Evolutionary conservation across 1,284 basidiomycete species (phyloP).

Genomic region (Volvariella volvacea): DNA sequence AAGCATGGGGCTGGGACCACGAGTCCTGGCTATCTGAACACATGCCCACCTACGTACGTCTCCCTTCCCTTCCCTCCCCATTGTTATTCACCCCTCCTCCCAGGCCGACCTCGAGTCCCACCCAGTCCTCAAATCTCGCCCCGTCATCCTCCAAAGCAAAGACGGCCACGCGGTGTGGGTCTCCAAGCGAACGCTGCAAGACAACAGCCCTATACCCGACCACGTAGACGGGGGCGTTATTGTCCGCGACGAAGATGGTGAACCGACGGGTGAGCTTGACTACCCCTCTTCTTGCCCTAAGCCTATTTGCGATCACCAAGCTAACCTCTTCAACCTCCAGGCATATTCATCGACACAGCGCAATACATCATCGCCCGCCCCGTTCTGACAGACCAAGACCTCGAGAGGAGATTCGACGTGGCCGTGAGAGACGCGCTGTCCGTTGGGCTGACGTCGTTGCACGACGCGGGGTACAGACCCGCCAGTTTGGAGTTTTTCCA

Average conservation of each 20-base stretch:
- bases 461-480: conserved; percentile 5
- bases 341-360: conserved; percentile 5
- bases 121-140: neutral
- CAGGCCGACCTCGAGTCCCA: conserved; percentile 5
- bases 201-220: conserved; percentile 2
- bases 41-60: conserved; percentile 3
- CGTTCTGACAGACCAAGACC: neutral
- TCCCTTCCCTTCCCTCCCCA: neutral
- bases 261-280: conserved; percentile 2
- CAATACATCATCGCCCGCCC: conserved; percentile 2
- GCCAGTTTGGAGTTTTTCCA: conserved; percentile 2
- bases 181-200: conserved; percentile 1
- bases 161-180: conserved; percentile 7
- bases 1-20: conserved; percentile 8
- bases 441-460: conserved; percentile 4
- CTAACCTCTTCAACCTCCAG: neutral
- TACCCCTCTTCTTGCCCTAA: too few species aligned
- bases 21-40: conserved; percentile 2
- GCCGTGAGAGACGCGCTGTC: conserved; percentile 4
- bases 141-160: conserved; percentile 4
- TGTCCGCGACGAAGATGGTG: conserved; percentile 1
- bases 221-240: conserved; percentile 5
- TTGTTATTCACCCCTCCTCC: neutral
- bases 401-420: neutral
- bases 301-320: neutral